Evolutionary conservation across 2,329 filamentous ascomycete genomes (phyloP), one percentile per base, ranked within the genome.

Genomic region (Alternaria longipes): DNA sequence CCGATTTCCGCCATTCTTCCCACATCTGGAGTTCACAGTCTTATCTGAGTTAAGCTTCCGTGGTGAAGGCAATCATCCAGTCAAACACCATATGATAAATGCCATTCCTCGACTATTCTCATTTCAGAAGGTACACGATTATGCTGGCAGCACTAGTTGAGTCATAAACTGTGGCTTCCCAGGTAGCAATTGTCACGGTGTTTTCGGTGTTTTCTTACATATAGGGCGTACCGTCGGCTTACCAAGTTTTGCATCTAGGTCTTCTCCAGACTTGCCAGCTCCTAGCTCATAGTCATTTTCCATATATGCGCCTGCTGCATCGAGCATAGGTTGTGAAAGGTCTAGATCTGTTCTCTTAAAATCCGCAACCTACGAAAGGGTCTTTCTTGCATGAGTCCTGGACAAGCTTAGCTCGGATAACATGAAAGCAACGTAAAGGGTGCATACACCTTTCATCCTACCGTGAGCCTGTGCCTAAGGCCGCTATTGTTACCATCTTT

Each of bases 101-200:
- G 3, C 1, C 9, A 36, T 24, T 8, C 7, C 0, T 14, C 1
- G 7, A 50, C 5, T n/a, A 26, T 12, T 7, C 30, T 0, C 0
- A 8, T 4, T 9, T 9, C 12, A 20, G 20, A 24, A 8, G 22
- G 8, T 5, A 16, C 5, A 42, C 14, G 32, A 36, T 5, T 50
- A 1, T n/a, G 2, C 20, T 1, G 20, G 3, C 6, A 11, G 16
- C 8, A 50, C 3, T 11, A 18, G 12, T 38, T 8, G 18, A 24
- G 14, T n/a, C 18, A 49, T 8, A 11, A 11, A 34, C 0, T 22
- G 4, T 49, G 18, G 30, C 8, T 22, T 49, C 3, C 14, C 7
- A 1, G 30, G 18, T 20, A 24, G 46, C 12, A 41, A 9, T 22
- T 7, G 18, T 49, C 46, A 49, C 4, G 46, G 34, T 34, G 46